Evolutionary conservation across 2,329 filamentous ascomycete species (phyloP).

Genomic region (Colletotrichum sp.): DNA sequence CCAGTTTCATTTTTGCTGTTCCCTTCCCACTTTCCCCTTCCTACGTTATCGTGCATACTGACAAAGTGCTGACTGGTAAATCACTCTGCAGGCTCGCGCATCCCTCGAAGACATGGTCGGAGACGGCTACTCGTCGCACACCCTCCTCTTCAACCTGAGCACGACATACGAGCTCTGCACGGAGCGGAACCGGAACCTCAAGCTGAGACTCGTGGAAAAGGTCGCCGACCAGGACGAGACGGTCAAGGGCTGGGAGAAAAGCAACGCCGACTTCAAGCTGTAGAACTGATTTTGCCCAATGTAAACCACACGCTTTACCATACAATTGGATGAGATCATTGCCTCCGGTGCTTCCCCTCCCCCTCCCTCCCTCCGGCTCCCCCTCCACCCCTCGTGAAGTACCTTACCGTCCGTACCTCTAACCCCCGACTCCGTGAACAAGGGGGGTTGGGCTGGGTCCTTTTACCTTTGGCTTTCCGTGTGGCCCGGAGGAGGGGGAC

Average conservation of each 20-base stretch:
- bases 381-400: background rate
- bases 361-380: background rate
- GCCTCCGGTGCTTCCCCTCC: background rate
- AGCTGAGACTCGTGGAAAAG: constrained; percentile 72
- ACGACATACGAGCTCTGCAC: constrained; percentile 93
- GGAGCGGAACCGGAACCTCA: constrained; percentile 73
- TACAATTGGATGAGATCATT: background rate
- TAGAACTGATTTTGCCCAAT: constrained; percentile 35
- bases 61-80: background rate
- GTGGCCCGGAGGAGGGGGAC: background rate
- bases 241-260: constrained; percentile 71
- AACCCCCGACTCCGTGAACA: background rate
- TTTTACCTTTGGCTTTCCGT: background rate
- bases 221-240: constrained; percentile 66
- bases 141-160: constrained; percentile 85
- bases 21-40: background rate
- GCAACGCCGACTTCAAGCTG: constrained; percentile 78
- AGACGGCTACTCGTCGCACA: constrained; percentile 71
- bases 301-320: background rate
- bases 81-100: constrained; percentile 59
- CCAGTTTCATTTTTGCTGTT: background rate
- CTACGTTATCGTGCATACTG: background rate
- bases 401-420: background rate
- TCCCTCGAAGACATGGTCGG: constrained; percentile 72
- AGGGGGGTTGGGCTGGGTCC: background rate